Conservation (phyloP, 495 filamentous ascomycete species). For the Neurospora sp. region DNA sequence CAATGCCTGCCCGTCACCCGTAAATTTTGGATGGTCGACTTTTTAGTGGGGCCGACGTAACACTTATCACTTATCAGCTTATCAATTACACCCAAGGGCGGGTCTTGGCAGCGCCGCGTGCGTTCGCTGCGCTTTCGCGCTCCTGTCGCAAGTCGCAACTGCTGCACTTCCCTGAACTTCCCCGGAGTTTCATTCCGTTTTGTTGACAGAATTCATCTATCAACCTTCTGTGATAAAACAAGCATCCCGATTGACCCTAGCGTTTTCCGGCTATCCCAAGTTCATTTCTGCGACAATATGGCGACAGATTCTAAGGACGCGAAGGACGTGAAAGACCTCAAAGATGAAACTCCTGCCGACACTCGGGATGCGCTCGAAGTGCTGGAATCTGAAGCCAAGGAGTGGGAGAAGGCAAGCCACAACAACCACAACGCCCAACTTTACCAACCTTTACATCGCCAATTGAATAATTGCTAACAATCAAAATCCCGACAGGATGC, state of each 20-base stretch:
- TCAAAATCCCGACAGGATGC: constrained; percentile 54
- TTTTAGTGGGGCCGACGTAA: constrained; percentile 17
- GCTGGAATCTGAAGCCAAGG: constrained; percentile 78
- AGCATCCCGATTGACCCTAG: background rate
- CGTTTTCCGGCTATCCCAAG: background rate
- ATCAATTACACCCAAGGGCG: background rate
- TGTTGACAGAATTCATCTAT: background rate
- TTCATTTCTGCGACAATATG: background rate
- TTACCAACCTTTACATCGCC: background rate
- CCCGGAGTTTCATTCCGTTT: background rate
- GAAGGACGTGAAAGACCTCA: constrained; percentile 1
- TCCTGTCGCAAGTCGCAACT: background rate
- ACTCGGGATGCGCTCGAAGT: constrained; percentile 62
- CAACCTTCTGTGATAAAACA: background rate
- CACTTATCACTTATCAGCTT: constrained; percentile 14
- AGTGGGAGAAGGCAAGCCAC: constrained; percentile 67
- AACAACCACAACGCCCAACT: background rate
- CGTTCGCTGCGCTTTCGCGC: background rate
- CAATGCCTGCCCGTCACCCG: background rate
- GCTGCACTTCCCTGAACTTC: background rate
- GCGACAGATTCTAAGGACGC: constrained; percentile 2
- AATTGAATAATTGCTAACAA: background rate
- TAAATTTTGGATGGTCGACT: constrained; percentile 1
- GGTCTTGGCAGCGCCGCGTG: background rate
- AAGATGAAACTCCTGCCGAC: constrained; percentile 21